Evolutionary conservation across 2,329 filamentous ascomycete genomes (phyloP), one percentile per base, ranked within the genome.

Genomic region (Ascochyta rabiei): DNA sequence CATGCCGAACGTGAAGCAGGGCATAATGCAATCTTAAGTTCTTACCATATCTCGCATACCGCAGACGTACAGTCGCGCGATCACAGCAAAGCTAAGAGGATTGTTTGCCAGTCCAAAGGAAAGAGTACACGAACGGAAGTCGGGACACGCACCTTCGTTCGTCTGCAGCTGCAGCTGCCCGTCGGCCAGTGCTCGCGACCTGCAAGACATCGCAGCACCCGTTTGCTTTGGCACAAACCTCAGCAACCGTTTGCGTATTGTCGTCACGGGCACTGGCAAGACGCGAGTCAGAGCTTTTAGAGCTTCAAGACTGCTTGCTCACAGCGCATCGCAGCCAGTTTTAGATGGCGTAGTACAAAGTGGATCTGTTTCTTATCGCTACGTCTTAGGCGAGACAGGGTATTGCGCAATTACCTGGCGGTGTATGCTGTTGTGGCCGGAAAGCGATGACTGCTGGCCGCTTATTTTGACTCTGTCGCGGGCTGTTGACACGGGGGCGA

Each of bases 401-500:
- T 61, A 50, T 52, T 40, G 57, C 60, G 53, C 48, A 44, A 50
- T 53, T 63, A 66, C 63, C 66, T 56, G 59, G 54, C 60, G 60
- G 53, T 45, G 38, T 58, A 49, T 62, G 61, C 57, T 62, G 57
- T 54, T 45, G 45, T 60, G 50, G 52, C 63, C 64, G 63, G 53
- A 59, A 24, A 57, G 62, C 60, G 65, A 57, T 57, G 57, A 63
- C 50, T 60, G 64, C 61, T 62, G 56, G 60, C 61, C 64, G 59
- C 52, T 57, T 66, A 57, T 57, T 62, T 52, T 57, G 62, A 62
- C 34, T 53, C 57, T 52, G 56, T 64, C 62, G 61, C 39, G 56
- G 61, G 63, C 62, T 67, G 69, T 48, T 63, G 70, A 67, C 66
- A 69, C 54, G 54, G 51, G 63, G 48, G 69, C 56, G 64, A 56